These are phyloP conservation scores for Aureobasidium sp. DNA, from an alignment of 2,329 filamentous ascomycete species.

Conservation along the genomic window DNA sequence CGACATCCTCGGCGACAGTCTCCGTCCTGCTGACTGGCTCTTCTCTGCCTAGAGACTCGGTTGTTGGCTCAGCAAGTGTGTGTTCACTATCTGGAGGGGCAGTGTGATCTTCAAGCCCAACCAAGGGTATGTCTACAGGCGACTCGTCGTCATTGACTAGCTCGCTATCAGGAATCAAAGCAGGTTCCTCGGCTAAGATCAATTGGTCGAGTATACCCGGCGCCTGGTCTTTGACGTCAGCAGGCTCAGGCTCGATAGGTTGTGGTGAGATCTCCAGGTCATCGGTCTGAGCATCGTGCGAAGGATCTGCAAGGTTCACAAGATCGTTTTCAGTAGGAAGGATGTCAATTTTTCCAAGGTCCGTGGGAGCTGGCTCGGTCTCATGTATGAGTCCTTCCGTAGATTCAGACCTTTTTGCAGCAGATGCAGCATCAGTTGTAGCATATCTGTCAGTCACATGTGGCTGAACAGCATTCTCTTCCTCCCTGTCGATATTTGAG, in stretches of 20 bases:
- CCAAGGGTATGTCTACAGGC: background rate
- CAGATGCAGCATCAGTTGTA: too few relatives aligned
- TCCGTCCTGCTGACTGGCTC: background rate
- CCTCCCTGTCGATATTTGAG: too few relatives aligned
- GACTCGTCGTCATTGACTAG: background rate
- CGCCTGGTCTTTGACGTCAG: background rate
- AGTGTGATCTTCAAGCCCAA: background rate
- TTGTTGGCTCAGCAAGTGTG: background rate
- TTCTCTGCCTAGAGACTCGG: background rate
- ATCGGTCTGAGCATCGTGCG: background rate
- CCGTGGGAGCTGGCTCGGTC: background rate
- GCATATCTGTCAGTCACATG: background rate
- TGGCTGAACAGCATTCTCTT: background rate
- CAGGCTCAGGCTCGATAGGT: slow-evolving; percentile 10
- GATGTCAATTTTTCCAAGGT: too few relatives aligned
- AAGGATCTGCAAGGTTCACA: too few relatives aligned
- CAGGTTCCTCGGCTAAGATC: background rate
- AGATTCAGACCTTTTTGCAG: background rate
- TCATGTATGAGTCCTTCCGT: background rate
- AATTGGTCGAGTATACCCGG: background rate
- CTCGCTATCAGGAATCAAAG: background rate
- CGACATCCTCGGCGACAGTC: background rate
- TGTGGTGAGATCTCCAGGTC: background rate
- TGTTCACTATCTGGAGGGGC: too few relatives aligned
- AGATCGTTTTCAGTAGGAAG: background rate